A percentile compares a stretch with the other conserved stretches of the same genome.
Conservation (phyloP, 2,329 filamentous ascomycete species). For the Aspergillus persii region DNA sequence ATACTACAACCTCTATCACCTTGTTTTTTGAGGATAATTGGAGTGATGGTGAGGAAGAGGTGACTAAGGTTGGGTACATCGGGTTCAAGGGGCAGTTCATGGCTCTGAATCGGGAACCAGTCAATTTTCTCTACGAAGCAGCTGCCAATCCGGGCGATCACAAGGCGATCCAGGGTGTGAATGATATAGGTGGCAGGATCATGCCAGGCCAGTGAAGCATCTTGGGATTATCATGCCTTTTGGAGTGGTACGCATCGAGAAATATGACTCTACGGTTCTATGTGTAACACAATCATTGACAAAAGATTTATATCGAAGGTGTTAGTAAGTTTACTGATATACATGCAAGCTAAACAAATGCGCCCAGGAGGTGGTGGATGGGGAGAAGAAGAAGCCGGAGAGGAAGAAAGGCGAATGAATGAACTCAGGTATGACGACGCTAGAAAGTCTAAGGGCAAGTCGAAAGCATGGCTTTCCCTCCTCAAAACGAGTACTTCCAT, state of each 20-base stretch:
- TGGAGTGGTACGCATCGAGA: not conserved
- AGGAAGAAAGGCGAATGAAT: not conserved
- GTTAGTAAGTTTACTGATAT: not conserved
- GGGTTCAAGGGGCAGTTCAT: conserved; percentile 96
- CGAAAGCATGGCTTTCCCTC: not conserved
- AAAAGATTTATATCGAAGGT: not conserved
- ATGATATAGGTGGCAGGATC: conserved; percentile 36
- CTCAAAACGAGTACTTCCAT: not conserved
- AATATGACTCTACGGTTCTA: not conserved
- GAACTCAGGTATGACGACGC: not conserved
- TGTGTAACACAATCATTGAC: not conserved
- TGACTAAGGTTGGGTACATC: conserved; percentile 75
- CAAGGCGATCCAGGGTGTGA: conserved; percentile 46
- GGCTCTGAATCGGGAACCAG: conserved; percentile 75
- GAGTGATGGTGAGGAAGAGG: conserved; percentile 73
- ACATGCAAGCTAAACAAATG: not conserved
- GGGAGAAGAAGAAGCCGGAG: too few relatives aligned
- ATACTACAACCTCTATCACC: conserved; percentile 74
- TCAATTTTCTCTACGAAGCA: conserved; percentile 88
- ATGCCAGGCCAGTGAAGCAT: conserved; percentile 43
- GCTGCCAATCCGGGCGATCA: conserved; percentile 91
- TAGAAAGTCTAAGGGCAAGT: not conserved
- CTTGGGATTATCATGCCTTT: not conserved
- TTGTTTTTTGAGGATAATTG: conserved; percentile 95
- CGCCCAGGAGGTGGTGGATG: not conserved